A percentile compares a stretch with the other conserved stretches of the same genome.
phyloP scores from a whole-genome alignment of 169 alveolate species.

The Plasmodium cynomolgi region DNA sequence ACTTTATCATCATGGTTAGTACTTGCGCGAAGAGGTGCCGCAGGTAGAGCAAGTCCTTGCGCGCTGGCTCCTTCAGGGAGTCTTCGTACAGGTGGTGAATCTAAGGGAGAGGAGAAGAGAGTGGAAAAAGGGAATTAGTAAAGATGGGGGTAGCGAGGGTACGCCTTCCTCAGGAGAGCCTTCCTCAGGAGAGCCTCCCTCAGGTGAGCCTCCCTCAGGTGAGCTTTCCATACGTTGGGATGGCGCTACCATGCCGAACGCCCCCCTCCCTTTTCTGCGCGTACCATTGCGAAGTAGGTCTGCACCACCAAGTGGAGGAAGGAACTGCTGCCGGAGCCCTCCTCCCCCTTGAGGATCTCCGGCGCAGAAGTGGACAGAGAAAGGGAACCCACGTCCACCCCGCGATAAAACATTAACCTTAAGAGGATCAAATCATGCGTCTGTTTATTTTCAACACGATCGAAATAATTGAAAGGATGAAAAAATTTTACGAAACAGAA shows the following conservation, averaged over 20 bases:
- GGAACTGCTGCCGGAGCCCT: neutral
- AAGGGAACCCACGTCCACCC: neutral
- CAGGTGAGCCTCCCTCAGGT: too few relatives aligned
- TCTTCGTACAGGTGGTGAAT: neutral
- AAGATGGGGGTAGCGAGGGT: neutral
- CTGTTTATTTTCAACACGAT: slow-evolving; percentile 9
- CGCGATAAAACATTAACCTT: slow-evolving; percentile 9
- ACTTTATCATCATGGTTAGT: slow-evolving; percentile 26
- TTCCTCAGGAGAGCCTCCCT: too few relatives aligned
- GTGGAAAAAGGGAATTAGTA: neutral
- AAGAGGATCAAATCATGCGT: slow-evolving; percentile 11
- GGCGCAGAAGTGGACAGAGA: neutral
- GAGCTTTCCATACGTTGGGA: neutral
- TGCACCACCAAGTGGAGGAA: slow-evolving; percentile 19
- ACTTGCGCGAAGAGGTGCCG: slow-evolving; percentile 17
- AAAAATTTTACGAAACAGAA: slow-evolving; percentile 52
- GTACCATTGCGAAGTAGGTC: slow-evolving; percentile 53
- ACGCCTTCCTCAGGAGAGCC: too few relatives aligned
- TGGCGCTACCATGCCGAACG: neutral
- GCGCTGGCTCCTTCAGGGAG: neutral
- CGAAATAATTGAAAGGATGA: slow-evolving; percentile 22
- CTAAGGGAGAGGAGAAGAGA: neutral
- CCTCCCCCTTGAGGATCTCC: neutral
- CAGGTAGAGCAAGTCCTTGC: slow-evolving; percentile 15
- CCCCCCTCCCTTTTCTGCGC: neutral